Evolutionary conservation across 257 asterid species (phyloP).

Genomic region (Schizonepeta tenuifolia): DNA sequence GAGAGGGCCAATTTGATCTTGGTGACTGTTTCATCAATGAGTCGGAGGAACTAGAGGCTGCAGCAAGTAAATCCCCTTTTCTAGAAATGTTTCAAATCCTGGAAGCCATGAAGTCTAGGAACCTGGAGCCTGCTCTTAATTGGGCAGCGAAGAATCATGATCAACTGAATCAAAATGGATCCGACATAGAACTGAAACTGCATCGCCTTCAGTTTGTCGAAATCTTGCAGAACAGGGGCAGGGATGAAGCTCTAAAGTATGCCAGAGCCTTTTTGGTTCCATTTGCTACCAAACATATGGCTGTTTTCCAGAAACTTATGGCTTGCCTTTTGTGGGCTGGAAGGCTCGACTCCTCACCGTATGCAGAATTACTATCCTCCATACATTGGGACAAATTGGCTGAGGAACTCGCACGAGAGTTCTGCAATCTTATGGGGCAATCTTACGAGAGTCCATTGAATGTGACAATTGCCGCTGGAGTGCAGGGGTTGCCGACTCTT

Average conservation of each 20-base stretch:
- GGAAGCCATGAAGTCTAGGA: conserved; percentile 71
- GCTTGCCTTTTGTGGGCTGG: conserved; percentile 78
- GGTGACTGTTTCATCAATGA: conserved; percentile 77
- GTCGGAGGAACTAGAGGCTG: conserved; percentile 60
- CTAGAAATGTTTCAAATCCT: conserved; percentile 70
- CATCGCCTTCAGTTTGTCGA: conserved; percentile 83
- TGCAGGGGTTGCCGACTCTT: conserved; percentile 85
- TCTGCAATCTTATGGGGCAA: conserved; percentile 81
- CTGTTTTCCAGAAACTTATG: conserved; percentile 85
- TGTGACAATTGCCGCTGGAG: conserved; percentile 81
- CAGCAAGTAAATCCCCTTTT: conserved; percentile 58
- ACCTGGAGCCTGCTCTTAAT: conserved; percentile 76
- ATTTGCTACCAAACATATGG: conserved; percentile 64
- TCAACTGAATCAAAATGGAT: conserved; percentile 55
- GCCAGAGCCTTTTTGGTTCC: conserved; percentile 65
- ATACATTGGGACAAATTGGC: conserved; percentile 68
- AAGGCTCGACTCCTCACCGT: conserved; percentile 83
- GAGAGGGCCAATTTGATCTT: conserved; percentile 80
- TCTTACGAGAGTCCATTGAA: conserved; percentile 75
- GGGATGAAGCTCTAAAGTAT: conserved; percentile 75
- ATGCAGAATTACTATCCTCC: conserved; percentile 67
- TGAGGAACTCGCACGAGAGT: conserved; percentile 71
- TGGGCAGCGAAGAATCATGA: conserved; percentile 77
- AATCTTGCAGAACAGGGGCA: conserved; percentile 66
- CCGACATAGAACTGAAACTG: conserved; percentile 82